A percentile compares a stretch with the other conserved stretches of the same genome.
These are phyloP conservation scores for Alopecurus myosuroides DNA, from an alignment of 176 grass and related monocot genomes.

Conservation along the genomic window DNA sequence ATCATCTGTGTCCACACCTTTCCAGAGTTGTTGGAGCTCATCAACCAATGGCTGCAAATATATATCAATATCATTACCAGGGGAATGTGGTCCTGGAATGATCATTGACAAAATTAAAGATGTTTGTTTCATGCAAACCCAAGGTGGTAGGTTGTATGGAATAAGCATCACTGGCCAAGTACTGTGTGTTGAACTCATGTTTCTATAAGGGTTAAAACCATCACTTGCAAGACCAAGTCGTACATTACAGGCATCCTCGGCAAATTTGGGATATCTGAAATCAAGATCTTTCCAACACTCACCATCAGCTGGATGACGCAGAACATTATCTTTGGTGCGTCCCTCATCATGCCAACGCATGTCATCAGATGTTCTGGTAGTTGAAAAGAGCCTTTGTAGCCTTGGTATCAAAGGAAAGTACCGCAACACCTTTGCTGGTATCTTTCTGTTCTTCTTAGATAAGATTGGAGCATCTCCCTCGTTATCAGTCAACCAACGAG, in stretches of 20 bases:
- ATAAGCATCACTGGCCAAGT: too few relatives aligned
- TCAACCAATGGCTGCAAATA: background rate
- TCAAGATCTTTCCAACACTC: background rate
- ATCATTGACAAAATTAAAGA: too few relatives aligned
- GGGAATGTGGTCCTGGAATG: background rate
- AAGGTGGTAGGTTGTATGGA: too few relatives aligned
- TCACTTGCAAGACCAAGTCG: too few relatives aligned
- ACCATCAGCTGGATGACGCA: background rate
- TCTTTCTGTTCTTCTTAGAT: background rate
- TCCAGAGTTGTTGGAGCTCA: background rate
- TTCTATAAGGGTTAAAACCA: too few relatives aligned
- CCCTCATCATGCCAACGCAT: conserved; percentile 20
- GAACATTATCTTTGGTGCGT: background rate
- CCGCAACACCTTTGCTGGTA: conserved; percentile 22
- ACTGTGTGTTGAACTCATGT: too few relatives aligned
- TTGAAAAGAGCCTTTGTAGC: conserved; percentile 20
- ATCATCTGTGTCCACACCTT: conserved; percentile 12
- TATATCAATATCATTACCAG: background rate
- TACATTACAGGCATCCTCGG: background rate
- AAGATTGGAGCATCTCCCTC: background rate
- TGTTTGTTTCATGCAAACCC: too few relatives aligned
- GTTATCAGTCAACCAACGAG: background rate
- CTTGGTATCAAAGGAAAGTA: conserved; percentile 32
- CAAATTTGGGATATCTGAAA: background rate
- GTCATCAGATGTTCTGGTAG: background rate